Base-by-base conservation (phyloP, 176 grass and related monocot species). In the Aegilops tauschii region DNA sequence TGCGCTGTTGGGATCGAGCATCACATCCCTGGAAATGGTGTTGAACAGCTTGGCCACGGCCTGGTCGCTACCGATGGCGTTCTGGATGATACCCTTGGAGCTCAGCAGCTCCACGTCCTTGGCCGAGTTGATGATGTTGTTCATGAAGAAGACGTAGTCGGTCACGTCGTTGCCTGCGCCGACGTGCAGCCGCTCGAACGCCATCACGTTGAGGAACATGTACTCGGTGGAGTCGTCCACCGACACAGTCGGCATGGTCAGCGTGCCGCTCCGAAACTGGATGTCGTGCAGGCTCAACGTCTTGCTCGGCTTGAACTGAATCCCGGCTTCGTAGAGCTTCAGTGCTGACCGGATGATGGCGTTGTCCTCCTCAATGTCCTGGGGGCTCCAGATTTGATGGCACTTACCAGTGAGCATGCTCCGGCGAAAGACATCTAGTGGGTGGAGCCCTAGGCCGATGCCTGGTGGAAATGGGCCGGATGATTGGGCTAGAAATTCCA, bases 191-290 rank as follows among this genome's bases (percentile, higher is more conserved):
- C 92, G 83, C 88, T 97, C 92, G 69, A 97, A 97, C 17, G 95
- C 90, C 95, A 93, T 97, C 71, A 97, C 65, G 79, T 97, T 94
- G 9, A 97, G 90, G 83, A 94, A 87, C 90, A 91, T 87, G 88
- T 86, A 97, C 88, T 94, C 92, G 39, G 95, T 94, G 27, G 86
- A 40, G 76, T 97, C 92, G 83, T 97, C 95, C 1, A 94, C 95
- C 2, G 86, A 35, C 21, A 94, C 84, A 1, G 81, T 37, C 13
- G 92, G 95, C 47, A 94, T 37, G 34, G 14, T 83, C 17, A 97
- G 90, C 42, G 70, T 86, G 31, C 28, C 64, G 27, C 1, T 5
- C 28, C 28, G 63, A 2, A 66, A 66, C 23, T 12, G 72, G 40
- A 75, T 75, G 42, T 75, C 72, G 13, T 75, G 72, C 16, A 75